Conservation (phyloP, 192 early-diverging fungal species). For the Phycomyces nitens region DNA sequence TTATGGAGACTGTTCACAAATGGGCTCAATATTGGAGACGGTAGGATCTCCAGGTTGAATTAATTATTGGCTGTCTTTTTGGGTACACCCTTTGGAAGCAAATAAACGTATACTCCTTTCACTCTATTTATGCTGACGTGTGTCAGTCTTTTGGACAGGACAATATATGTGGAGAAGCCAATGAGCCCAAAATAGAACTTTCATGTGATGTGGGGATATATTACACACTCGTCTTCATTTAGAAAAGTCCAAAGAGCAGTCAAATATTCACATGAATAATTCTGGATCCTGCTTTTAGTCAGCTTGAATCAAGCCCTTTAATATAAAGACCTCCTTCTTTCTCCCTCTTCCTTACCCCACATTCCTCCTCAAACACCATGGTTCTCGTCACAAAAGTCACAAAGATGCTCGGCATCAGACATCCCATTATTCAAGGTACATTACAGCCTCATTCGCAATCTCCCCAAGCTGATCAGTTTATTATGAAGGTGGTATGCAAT, state of each 20-base stretch:
- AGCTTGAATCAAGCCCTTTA: neutral
- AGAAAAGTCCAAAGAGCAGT: neutral
- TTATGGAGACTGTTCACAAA: constrained; percentile 97
- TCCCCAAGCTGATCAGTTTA: neutral
- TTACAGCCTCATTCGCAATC: constrained; percentile 1
- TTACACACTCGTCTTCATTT: neutral
- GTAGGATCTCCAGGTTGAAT: no score
- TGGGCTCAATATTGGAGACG: constrained; percentile 84
- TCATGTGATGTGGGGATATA: neutral
- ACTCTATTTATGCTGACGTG: no score
- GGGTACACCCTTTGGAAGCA: no score
- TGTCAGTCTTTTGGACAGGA: no score
- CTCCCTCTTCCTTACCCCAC: constrained; percentile 9
- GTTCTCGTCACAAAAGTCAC: constrained; percentile 62
- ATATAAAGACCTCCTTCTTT: neutral
- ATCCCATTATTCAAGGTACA: constrained; percentile 67
- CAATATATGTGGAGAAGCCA: no score
- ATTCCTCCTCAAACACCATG: constrained; percentile 39
- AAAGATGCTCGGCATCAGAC: constrained; percentile 62
- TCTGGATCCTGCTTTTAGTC: neutral
- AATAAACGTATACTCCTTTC: no score
- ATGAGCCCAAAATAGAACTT: neutral
- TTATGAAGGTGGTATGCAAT: constrained; percentile 63
- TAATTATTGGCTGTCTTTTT: no score
- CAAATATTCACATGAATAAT: neutral